Evolutionary conservation across 305 asterid species (phyloP).

Genomic region (Lippia alba): DNA sequence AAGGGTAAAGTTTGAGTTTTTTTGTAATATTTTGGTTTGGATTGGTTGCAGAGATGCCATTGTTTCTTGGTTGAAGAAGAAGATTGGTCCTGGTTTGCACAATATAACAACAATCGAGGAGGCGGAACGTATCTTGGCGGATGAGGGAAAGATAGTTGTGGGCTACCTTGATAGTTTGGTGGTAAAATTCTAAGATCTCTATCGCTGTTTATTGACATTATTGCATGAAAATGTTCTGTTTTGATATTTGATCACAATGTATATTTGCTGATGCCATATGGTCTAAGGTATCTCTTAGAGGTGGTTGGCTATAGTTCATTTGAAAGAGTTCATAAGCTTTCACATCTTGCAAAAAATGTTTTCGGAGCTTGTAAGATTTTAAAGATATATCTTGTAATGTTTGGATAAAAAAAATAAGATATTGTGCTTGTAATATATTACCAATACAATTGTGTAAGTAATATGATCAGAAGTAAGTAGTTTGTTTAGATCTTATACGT

Average conservation of each 20-base stretch:
- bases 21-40: constrained; percentile 2
- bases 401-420: no score
- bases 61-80: constrained; percentile 87
- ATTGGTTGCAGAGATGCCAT: constrained; percentile 69
- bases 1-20: not conserved
- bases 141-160: constrained; percentile 63
- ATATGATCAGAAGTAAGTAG: no score
- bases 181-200: constrained; percentile 49
- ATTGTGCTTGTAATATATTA: no score
- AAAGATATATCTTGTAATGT: no score
- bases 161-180: constrained; percentile 70
- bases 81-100: constrained; percentile 68
- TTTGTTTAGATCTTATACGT: no score
- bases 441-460: no score
- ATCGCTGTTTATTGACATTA: constrained; percentile 5
- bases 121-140: constrained; percentile 71
- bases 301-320: no score
- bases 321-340: no score
- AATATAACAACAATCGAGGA: constrained; percentile 74
- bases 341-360: no score
- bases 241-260: not conserved
- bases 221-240: not conserved
- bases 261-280: no score
- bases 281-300: no score
- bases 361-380: no score